Evolutionary conservation across 139 green algal genomes (phyloP).

Genomic region (Tetradesmus obliquus): DNA sequence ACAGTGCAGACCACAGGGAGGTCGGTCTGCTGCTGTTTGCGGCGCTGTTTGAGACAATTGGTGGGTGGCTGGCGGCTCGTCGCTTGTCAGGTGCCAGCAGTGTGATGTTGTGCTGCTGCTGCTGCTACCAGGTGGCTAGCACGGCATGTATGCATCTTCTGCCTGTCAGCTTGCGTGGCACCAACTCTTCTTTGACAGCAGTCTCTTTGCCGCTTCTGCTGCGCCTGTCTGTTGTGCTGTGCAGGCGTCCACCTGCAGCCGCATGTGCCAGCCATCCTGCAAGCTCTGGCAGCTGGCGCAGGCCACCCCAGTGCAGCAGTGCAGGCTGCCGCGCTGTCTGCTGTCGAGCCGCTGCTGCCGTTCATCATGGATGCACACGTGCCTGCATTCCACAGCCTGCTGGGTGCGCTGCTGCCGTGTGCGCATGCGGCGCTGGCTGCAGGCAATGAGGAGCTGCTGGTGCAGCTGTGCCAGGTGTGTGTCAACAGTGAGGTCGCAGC

Average conservation of each 20-base stretch:
- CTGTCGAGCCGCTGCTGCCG: conserved; percentile 57
- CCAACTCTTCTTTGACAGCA: too few species aligned
- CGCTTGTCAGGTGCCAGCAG: not conserved
- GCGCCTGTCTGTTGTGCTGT: not conserved
- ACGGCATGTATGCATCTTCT: not conserved
- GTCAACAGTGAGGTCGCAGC: conserved; percentile 43
- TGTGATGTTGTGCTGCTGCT: not conserved
- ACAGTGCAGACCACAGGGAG: conserved; percentile 65
- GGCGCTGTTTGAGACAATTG: conserved; percentile 64
- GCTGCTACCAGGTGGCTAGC: not conserved
- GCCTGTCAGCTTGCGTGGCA: too few species aligned
- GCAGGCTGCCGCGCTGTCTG: conserved; percentile 63
- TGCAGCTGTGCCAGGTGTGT: conserved; percentile 58
- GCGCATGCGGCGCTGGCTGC: conserved; percentile 38
- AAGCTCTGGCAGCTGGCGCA: conserved; percentile 60
- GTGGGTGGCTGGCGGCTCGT: not conserved
- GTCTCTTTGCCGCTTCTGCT: not conserved
- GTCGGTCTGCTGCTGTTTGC: conserved; percentile 74
- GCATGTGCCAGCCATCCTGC: conserved; percentile 61
- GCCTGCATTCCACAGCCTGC: conserved; percentile 60
- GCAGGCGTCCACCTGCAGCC: conserved; percentile 51
- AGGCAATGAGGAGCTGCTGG: conserved; percentile 58
- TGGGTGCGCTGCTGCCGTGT: conserved; percentile 54
- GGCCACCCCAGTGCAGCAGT: conserved; percentile 58
- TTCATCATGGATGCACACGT: conserved; percentile 46